Conservation (phyloP, 306 rosid species). For the Cucurbita pepo region DNA sequence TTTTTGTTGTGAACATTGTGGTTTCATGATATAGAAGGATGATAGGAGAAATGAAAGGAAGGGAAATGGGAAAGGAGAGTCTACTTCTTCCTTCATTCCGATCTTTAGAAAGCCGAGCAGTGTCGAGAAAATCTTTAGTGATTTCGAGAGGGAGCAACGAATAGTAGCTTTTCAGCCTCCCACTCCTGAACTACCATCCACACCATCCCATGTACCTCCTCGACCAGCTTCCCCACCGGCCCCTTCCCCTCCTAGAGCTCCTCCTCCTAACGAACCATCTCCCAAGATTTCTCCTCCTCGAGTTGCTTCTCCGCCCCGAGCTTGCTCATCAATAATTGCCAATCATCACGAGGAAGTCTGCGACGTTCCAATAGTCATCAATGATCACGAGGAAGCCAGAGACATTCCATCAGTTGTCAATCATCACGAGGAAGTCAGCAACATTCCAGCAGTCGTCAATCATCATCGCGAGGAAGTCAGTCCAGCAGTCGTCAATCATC, state of each 20-base stretch:
- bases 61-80: slow-evolving; percentile 58
- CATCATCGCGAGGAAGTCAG: slow-evolving; percentile 1
- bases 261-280: slow-evolving; percentile 12
- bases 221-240: slow-evolving; percentile 24
- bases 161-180: slow-evolving; percentile 36
- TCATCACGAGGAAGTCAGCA: slow-evolving; percentile 11
- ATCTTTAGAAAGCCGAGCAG: slow-evolving; percentile 87
- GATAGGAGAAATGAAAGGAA: slow-evolving; percentile 60
- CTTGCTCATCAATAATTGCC: neutral
- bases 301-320: neutral
- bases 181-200: slow-evolving; percentile 46
- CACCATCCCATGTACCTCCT: slow-evolving; percentile 36
- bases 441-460: neutral
- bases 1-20: neutral
- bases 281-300: slow-evolving; percentile 6
- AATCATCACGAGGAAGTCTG: slow-evolving; percentile 29
- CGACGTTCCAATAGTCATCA: slow-evolving; percentile 19
- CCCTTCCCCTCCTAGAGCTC: neutral
- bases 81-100: slow-evolving; percentile 66
- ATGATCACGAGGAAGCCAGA: slow-evolving; percentile 9
- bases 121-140: slow-evolving; percentile 84
- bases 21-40: slow-evolving; percentile 26
- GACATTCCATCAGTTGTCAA: slow-evolving; percentile 20
- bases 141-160: slow-evolving; percentile 87
- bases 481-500: neutral